Evolutionary conservation across 306 rosid species (phyloP).

Genomic region (Gynostemma pentaphyllum): DNA sequence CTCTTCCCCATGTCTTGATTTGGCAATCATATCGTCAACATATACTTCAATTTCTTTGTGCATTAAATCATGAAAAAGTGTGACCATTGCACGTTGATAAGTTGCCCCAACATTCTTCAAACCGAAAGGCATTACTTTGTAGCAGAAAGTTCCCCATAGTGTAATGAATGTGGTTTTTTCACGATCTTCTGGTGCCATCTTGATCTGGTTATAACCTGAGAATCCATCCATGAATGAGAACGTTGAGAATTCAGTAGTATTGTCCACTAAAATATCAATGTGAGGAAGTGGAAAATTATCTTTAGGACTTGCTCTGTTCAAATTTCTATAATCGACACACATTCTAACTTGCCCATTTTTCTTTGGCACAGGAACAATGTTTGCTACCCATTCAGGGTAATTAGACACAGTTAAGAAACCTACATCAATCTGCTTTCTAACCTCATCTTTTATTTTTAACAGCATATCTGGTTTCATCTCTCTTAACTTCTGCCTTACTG

Average conservation of each 20-base stretch:
- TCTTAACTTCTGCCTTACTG: background rate
- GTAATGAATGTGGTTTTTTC: background rate
- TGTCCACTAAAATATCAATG: background rate
- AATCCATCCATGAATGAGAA: background rate
- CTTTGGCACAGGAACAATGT: too few species aligned
- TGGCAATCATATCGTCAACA: too few species aligned
- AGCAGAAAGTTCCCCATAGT: background rate
- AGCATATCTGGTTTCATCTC: background rate
- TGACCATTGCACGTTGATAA: background rate
- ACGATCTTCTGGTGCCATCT: background rate
- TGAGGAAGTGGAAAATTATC: background rate
- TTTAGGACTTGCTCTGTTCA: background rate
- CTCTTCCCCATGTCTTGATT: too few species aligned
- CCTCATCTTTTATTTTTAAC: background rate
- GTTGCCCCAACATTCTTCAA: background rate
- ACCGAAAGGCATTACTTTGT: background rate
- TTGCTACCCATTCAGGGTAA: too few species aligned
- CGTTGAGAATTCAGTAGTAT: background rate
- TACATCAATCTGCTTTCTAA: background rate
- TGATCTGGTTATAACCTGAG: background rate
- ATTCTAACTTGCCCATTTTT: too few species aligned
- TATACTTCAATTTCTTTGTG: background rate
- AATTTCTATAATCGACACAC: too few species aligned
- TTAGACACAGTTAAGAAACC: background rate
- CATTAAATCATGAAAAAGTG: background rate